Percentiles rank a stretch among this genome's conserved stretches.
Conservation (phyloP, 495 filamentous ascomycete species). For the Talaromyces borbonicus region DNA sequence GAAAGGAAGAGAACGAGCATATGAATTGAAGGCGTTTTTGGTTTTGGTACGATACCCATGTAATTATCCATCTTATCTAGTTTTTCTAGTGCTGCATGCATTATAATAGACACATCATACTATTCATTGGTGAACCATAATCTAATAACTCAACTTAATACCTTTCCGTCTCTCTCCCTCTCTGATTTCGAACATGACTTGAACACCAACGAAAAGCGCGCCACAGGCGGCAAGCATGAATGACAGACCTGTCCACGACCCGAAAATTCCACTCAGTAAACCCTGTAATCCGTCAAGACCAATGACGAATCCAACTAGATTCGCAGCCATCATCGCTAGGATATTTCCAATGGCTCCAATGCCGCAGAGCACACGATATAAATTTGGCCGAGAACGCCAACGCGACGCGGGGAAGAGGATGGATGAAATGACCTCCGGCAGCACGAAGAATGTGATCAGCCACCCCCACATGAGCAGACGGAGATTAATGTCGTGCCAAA, state of each 20-base stretch:
- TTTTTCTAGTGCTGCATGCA: no score
- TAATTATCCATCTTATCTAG: not conserved
- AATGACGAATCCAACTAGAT: slow-evolving; percentile 89
- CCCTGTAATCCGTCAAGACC: slow-evolving; percentile 79
- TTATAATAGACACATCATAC: not conserved
- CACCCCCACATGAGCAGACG: slow-evolving; percentile 92
- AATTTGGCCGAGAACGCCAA: slow-evolving; percentile 56
- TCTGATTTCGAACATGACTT: slow-evolving; percentile 94
- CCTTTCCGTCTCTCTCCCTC: slow-evolving; percentile 74
- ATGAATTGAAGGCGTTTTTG: no score
- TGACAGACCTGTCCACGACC: slow-evolving; percentile 59
- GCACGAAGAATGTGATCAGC: slow-evolving; percentile 85
- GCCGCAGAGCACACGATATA: slow-evolving; percentile 72
- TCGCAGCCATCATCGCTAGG: slow-evolving; percentile 92
- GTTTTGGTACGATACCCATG: no score
- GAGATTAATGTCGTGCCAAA: slow-evolving; percentile 98
- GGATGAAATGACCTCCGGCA: slow-evolving; percentile 70
- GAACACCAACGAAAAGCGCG: slow-evolving; percentile 72
- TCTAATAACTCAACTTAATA: slow-evolving; percentile 75
- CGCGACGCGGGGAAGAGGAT: slow-evolving; percentile 59
- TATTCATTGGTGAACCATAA: no score
- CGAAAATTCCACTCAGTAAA: slow-evolving; percentile 63
- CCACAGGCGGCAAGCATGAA: slow-evolving; percentile 63
- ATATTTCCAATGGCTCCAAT: slow-evolving; percentile 81
- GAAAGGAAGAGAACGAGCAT: no score